Conservation (phyloP, 352 stramenopile species). For the Thraustochytrium striatum region DNA sequence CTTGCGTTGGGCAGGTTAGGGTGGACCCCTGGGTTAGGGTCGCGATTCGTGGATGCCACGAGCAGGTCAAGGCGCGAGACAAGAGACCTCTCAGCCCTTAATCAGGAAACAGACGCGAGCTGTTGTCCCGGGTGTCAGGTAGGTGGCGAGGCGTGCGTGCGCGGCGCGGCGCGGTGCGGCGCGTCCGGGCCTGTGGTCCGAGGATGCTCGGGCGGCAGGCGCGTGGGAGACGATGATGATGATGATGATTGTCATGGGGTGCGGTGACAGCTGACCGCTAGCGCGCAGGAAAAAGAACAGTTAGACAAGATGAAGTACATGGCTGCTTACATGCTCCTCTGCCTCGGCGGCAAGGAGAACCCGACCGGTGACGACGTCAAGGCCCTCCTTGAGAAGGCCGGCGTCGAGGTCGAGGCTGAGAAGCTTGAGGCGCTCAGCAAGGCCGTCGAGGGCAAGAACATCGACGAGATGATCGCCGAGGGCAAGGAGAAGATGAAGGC, state of each 20-base stretch:
- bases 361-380: slow-evolving; percentile 83
- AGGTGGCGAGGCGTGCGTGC: too few relatives aligned
- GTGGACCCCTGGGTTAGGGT: too few relatives aligned
- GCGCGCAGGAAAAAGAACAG: too few relatives aligned
- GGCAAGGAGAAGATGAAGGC: slow-evolving; percentile 71
- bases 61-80: too few relatives aligned
- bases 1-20: too few relatives aligned
- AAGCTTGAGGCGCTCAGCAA: slow-evolving; percentile 57
- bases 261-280: neutral
- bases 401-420: slow-evolving; percentile 76
- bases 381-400: slow-evolving; percentile 80
- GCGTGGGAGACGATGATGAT: neutral
- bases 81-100: too few relatives aligned
- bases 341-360: slow-evolving; percentile 81
- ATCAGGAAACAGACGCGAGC: too few relatives aligned
- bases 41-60: too few relatives aligned
- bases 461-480: slow-evolving; percentile 62
- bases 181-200: too few relatives aligned
- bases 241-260: neutral
- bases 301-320: slow-evolving; percentile 87
- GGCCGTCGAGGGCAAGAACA: slow-evolving; percentile 66
- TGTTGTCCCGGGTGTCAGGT: too few relatives aligned
- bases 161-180: too few relatives aligned
- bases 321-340: slow-evolving; percentile 91
- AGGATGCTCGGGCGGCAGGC: too few relatives aligned